Percentiles rank a stretch among this genome's conserved stretches.
Evolutionary conservation across 2,329 filamentous ascomycete species (phyloP).

Genomic region (Neobulgaria alba): DNA sequence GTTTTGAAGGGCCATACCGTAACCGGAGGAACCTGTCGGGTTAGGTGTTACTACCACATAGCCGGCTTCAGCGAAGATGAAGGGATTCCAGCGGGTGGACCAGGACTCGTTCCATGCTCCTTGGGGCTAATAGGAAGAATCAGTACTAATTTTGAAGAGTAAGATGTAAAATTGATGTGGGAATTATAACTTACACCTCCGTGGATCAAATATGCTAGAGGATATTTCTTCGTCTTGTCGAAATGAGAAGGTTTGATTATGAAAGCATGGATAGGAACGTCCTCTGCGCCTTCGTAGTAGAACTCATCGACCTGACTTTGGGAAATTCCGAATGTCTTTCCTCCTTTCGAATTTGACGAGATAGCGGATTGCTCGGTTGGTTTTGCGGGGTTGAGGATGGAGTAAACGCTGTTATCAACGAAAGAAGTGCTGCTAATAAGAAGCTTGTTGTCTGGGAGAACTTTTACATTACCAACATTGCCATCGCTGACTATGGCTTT

Average conservation of each 20-base stretch:
- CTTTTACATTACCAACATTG: constrained; percentile 43
- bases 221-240: constrained; percentile 62
- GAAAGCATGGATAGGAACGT: constrained; percentile 54
- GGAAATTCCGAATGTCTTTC: constrained; percentile 58
- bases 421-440: constrained; percentile 62
- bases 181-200: constrained; percentile 49
- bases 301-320: constrained; percentile 56
- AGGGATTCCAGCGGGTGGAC: constrained; percentile 77
- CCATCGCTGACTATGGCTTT: constrained; percentile 43
- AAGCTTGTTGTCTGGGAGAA: constrained; percentile 43
- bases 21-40: constrained; percentile 75
- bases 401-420: constrained; percentile 64
- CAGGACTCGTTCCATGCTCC: constrained; percentile 28
- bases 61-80: constrained; percentile 78
- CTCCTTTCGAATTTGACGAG: constrained; percentile 58
- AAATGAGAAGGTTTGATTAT: constrained; percentile 61
- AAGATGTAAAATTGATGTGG: no score
- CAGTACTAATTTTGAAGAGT: no score
- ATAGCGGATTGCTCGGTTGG: constrained; percentile 34
- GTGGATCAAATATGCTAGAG: constrained; percentile 71
- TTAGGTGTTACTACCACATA: constrained; percentile 79
- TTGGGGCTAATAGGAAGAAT: constrained; percentile 27
- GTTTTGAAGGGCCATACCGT: constrained; percentile 69
- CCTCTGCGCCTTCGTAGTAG: constrained; percentile 56
- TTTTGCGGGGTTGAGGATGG: constrained; percentile 37